Conservation (phyloP, 352 stramenopile genomes). For the Paralagenidium karlingii region DNA sequence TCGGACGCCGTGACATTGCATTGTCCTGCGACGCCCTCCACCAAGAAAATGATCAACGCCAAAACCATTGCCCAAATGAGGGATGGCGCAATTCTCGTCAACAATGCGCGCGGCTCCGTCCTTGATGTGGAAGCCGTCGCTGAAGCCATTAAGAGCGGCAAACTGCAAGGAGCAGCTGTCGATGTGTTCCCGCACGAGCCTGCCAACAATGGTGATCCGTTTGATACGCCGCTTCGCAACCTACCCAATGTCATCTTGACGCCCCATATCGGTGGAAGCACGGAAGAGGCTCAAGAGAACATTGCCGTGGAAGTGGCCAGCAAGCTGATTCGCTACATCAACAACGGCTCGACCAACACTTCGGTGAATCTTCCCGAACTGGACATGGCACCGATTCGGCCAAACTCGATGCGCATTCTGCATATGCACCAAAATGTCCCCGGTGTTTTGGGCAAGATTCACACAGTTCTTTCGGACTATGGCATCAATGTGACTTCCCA, state of each 20-base stretch:
- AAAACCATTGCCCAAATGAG: constrained; percentile 86
- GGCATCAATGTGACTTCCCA: constrained; percentile 80
- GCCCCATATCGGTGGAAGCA: constrained; percentile 93
- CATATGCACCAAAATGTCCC: constrained; percentile 82
- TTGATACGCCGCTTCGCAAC: constrained; percentile 78
- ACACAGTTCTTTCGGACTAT: constrained; percentile 71
- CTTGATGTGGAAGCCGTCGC: constrained; percentile 90
- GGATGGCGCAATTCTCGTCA: constrained; percentile 86
- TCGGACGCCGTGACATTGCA: constrained; percentile 93
- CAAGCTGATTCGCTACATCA: constrained; percentile 75
- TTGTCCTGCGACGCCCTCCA: constrained; percentile 88
- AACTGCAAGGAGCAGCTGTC: constrained; percentile 71
- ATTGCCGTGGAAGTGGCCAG: constrained; percentile 72
- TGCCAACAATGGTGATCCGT: constrained; percentile 66
- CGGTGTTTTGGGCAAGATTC: constrained; percentile 78
- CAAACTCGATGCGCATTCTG: constrained; percentile 73
- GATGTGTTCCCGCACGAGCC: constrained; percentile 88
- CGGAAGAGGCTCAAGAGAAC: constrained; percentile 92
- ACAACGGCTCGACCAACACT: constrained; percentile 66
- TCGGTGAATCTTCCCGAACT: constrained; percentile 72
- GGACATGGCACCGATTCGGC: constrained; percentile 58
- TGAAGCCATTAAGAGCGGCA: constrained; percentile 77
- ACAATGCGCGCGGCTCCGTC: constrained; percentile 91
- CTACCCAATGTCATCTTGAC: constrained; percentile 91
- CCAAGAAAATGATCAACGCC: constrained; percentile 88